Conservation (phyloP, 306 rosid genomes). For the Ormosia emarginata region DNA sequence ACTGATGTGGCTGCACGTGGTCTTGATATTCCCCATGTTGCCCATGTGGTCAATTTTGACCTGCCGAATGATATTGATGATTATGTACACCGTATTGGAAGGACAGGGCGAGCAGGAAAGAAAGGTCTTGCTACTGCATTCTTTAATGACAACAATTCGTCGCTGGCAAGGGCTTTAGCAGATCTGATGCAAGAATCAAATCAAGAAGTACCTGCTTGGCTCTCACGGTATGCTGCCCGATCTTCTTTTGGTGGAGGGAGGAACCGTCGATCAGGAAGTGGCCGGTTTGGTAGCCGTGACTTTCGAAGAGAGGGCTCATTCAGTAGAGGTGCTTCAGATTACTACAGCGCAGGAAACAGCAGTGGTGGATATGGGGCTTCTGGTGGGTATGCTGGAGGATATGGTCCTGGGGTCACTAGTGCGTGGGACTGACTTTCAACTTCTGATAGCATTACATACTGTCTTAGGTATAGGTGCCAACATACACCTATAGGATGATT, state of each 20-base stretch:
- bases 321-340: constrained; percentile 56
- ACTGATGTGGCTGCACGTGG: constrained; percentile 92
- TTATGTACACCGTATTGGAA: constrained; percentile 82
- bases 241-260: constrained; percentile 58
- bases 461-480: constrained; percentile 40
- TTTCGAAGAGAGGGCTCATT: constrained; percentile 61
- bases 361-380: constrained; percentile 56
- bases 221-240: constrained; percentile 63
- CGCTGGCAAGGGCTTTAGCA: constrained; percentile 65
- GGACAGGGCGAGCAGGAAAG: constrained; percentile 88
- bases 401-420: constrained; percentile 62
- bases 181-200: constrained; percentile 82
- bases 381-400: constrained; percentile 62
- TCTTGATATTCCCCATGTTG: constrained; percentile 78
- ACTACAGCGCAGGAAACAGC: constrained; percentile 41
- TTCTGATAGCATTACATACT: constrained; percentile 23
- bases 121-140: constrained; percentile 79
- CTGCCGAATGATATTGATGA: constrained; percentile 88
- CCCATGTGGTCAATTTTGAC: constrained; percentile 83
- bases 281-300: constrained; percentile 80
- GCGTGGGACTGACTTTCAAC: constrained; percentile 62
- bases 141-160: constrained; percentile 68
- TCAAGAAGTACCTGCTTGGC: constrained; percentile 84
- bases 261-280: constrained; percentile 72
- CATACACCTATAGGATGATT: constrained; percentile 17